phyloP scores from a whole-genome alignment of 2,329 filamentous ascomycete genomes.

The Periglandula ipomoeae region DNA sequence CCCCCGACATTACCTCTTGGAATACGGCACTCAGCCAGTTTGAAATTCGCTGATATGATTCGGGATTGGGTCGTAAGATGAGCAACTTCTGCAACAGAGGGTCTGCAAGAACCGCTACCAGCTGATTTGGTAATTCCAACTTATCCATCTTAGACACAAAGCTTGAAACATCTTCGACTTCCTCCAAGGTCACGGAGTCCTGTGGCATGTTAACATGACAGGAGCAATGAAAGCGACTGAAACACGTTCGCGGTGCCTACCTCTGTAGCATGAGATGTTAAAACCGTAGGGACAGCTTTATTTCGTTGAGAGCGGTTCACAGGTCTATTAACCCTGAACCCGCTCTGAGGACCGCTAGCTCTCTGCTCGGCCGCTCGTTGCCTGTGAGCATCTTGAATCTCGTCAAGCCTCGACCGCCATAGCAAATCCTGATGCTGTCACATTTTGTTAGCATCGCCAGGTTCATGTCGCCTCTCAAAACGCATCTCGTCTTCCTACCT shows the following conservation, averaged over 20 bases:
- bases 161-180: conserved; percentile 61
- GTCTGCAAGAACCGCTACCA: conserved; percentile 67
- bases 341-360: conserved; percentile 26
- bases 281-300: conserved; percentile 55
- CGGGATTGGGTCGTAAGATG: conserved; percentile 49
- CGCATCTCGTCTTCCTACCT: conserved; percentile 27
- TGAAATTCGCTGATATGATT: conserved; percentile 41
- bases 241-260: conserved; percentile 26
- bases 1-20: conserved; percentile 44
- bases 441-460: conserved; percentile 8
- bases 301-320: conserved; percentile 18
- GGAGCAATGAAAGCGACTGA: neutral
- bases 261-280: conserved; percentile 65
- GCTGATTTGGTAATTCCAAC: conserved; percentile 73
- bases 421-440: conserved; percentile 60
- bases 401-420: conserved; percentile 61
- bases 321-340: conserved; percentile 55
- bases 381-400: conserved; percentile 52
- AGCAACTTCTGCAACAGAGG: conserved; percentile 71
- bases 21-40: conserved; percentile 51
- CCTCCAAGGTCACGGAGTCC: conserved; percentile 62
- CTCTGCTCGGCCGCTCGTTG: conserved; percentile 35
- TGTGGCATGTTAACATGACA: conserved; percentile 17
- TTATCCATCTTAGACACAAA: conserved; percentile 68
- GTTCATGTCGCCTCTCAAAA: too few species aligned